phyloP scores from a whole-genome alignment of 805 yeast genomes.

The Komagataella pseudopastoris region DNA sequence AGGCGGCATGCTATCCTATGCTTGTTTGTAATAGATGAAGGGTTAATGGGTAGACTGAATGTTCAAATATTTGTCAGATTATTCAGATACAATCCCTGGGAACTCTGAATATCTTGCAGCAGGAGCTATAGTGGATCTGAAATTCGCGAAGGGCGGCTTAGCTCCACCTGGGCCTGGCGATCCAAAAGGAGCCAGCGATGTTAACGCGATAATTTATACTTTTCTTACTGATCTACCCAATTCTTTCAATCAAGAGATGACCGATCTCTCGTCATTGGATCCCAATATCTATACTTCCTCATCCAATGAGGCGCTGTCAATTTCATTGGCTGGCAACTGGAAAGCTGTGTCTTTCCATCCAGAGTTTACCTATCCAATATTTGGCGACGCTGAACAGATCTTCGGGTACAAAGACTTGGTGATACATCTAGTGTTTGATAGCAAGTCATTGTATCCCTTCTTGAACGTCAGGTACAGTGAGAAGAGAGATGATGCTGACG shows the following conservation, averaged over 20 bases:
- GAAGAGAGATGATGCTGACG: slow-evolving; percentile 42
- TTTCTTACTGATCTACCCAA: too few relatives aligned
- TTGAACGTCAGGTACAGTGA: slow-evolving; percentile 42
- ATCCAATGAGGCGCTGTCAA: slow-evolving; percentile 51
- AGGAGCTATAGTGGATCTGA: neutral
- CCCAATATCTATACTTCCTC: slow-evolving; percentile 69
- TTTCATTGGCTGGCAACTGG: slow-evolving; percentile 25
- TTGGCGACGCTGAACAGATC: slow-evolving; percentile 81
- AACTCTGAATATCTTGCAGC: neutral
- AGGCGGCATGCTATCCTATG: neutral
- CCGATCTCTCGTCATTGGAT: neutral
- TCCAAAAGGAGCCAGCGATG: too few relatives aligned
- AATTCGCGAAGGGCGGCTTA: neutral
- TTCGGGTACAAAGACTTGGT: slow-evolving; percentile 68
- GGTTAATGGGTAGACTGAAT: neutral
- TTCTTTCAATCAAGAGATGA: neutral
- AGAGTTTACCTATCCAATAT: slow-evolving; percentile 80
- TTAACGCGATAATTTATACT: too few relatives aligned
- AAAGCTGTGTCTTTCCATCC: slow-evolving; percentile 63
- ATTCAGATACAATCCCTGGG: neutral
- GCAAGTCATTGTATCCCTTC: slow-evolving; percentile 60
- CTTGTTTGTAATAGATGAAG: neutral
- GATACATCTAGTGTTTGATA: slow-evolving; percentile 56
- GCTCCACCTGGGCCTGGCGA: neutral
- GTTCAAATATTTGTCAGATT: neutral